phyloP scores from a whole-genome alignment of 257 asterid species.

The Ajuga chamaepitys region DNA sequence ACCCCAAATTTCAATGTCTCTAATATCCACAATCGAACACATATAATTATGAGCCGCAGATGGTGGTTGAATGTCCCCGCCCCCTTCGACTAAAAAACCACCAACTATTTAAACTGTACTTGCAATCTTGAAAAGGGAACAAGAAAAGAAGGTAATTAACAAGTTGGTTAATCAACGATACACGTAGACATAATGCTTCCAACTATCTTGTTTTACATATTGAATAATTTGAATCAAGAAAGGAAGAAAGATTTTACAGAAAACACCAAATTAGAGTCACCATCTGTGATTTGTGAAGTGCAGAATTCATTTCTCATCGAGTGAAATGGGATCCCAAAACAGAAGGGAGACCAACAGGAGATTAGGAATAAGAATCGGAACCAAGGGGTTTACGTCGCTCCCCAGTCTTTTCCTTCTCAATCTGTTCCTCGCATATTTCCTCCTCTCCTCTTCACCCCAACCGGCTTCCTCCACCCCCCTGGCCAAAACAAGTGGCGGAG shows the following conservation, averaged over 20 bases:
- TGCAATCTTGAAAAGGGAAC: neutral
- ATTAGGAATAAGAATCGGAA: constrained; percentile 67
- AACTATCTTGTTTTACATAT: neutral
- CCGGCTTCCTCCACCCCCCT: constrained; percentile 67
- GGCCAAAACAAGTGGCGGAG: constrained; percentile 61
- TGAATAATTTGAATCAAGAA: neutral
- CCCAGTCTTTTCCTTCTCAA: constrained; percentile 40
- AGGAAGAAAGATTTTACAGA: neutral
- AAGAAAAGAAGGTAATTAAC: neutral
- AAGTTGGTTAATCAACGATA: neutral
- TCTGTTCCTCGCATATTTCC: constrained; percentile 43
- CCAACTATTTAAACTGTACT: neutral
- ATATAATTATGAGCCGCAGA: constrained; percentile 9
- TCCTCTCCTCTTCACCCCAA: constrained; percentile 70
- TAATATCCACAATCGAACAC: neutral
- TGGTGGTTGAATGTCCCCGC: constrained; percentile 17
- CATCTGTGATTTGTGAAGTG: neutral
- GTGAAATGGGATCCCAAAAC: constrained; percentile 51
- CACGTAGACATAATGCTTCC: neutral
- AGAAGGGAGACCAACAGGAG: constrained; percentile 39
- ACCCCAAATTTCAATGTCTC: neutral
- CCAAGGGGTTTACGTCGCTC: constrained; percentile 35
- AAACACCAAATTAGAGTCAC: neutral
- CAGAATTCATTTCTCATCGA: constrained; percentile 12
- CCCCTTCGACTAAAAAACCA: neutral